These are phyloP conservation scores for Fusarium luffae DNA, from an alignment of 2,329 filamentous ascomycete genomes.

Conservation along the genomic window DNA sequence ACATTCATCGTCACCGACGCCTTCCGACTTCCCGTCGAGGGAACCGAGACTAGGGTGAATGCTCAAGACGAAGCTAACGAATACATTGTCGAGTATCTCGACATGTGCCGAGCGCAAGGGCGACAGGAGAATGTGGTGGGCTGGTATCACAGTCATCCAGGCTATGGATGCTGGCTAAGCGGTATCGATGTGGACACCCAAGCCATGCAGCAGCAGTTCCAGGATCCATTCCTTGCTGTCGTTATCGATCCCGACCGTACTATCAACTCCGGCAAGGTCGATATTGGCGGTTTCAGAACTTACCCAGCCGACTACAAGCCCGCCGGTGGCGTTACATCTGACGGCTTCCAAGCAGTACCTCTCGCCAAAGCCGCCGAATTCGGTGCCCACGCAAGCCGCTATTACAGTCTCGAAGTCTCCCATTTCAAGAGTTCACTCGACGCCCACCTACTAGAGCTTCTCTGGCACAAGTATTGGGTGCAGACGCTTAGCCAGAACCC, in stretches of 20 bases:
- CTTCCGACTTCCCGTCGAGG: constrained; percentile 93
- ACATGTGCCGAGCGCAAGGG: constrained; percentile 78
- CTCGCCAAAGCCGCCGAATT: constrained; percentile 96
- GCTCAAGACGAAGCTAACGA: constrained; percentile 96
- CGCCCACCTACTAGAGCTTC: constrained; percentile 81
- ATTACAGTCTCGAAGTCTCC: constrained; percentile 91
- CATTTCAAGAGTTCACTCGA: constrained; percentile 96
- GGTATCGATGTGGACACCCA: constrained; percentile 96
- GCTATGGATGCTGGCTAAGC: constrained; percentile 97
- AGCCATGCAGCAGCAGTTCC: constrained; percentile 82
- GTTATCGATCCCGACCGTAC: constrained; percentile 97
- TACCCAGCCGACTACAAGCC: constrained; percentile 80
- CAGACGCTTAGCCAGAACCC: constrained; percentile 93
- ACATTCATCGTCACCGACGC: constrained; percentile 93
- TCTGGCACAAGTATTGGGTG: constrained; percentile 99
- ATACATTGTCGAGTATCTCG: constrained; percentile 90
- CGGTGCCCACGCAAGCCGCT: constrained; percentile 88
- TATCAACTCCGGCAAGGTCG: constrained; percentile 92
- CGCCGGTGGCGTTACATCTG: constrained; percentile 46
- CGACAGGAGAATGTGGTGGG: constrained; percentile 92
- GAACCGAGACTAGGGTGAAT: constrained; percentile 98
- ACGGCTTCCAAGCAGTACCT: constrained; percentile 82
- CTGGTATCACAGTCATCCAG: constrained; percentile 98
- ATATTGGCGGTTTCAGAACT: constrained; percentile 96
- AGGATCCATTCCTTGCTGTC: constrained; percentile 93